Conservation (phyloP, 345 rosid species). For the Leavenworthia alabamica region DNA sequence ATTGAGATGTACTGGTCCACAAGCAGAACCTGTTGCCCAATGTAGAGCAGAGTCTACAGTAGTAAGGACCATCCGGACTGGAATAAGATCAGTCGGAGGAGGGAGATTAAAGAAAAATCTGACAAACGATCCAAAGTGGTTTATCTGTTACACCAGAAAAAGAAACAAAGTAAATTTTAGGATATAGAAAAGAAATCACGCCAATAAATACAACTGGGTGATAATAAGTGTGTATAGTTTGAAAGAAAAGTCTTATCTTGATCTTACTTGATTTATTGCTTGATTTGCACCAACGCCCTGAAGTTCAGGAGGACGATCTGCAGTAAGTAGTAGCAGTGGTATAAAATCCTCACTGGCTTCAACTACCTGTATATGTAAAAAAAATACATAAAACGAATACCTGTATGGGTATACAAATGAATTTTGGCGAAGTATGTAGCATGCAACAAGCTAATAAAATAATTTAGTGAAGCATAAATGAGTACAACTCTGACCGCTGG, state of each 20-base stretch:
- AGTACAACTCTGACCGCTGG: conserved; percentile 72
- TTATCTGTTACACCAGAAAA: conserved; percentile 45
- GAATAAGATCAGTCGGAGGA: conserved; percentile 63
- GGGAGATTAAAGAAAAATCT: conserved; percentile 91
- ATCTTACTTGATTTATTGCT: conserved; percentile 79
- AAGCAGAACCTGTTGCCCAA: conserved; percentile 59
- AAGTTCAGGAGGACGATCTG: conserved; percentile 98
- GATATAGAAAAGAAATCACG: neutral
- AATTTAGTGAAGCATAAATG: conserved; percentile 5
- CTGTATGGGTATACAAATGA: neutral
- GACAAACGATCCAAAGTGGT: conserved; percentile 86
- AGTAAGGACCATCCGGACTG: conserved; percentile 84
- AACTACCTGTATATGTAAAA: conserved; percentile 57
- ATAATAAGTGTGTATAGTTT: neutral
- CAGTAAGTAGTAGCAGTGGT: conserved; percentile 79
- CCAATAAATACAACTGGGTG: conserved; percentile 4
- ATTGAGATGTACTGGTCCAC: conserved; percentile 93
- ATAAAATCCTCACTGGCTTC: conserved; percentile 96
- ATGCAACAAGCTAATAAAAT: neutral
- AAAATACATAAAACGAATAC: neutral
- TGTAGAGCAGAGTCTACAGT: conserved; percentile 83
- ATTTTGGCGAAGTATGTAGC: neutral
- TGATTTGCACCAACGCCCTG: conserved; percentile 90
- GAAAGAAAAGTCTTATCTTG: conserved; percentile 7
- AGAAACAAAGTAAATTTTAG: neutral